Evolutionary conservation across 108 stramenopile genomes (phyloP).

Genomic region (Skeletonema tropicum): DNA sequence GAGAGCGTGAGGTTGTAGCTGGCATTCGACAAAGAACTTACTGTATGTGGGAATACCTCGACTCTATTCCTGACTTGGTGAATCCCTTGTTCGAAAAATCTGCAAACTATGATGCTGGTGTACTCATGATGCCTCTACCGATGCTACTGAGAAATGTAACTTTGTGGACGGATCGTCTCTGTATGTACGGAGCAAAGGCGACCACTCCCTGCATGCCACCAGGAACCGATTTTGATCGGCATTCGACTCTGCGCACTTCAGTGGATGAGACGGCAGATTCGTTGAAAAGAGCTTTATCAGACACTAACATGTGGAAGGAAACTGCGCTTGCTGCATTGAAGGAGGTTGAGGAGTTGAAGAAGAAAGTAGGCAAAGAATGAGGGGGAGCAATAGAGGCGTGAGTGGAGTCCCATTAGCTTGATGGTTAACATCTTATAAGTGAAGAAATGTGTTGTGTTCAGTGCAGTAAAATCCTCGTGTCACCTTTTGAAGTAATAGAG

Average conservation of each 20-base stretch:
- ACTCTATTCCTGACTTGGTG: slow-evolving; percentile 51
- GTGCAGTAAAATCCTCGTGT: background rate
- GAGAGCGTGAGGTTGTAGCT: slow-evolving; percentile 81
- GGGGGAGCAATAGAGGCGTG: background rate
- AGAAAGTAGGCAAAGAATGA: background rate
- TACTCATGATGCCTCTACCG: slow-evolving; percentile 81
- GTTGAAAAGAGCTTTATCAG: slow-evolving; percentile 30
- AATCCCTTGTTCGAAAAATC: slow-evolving; percentile 47
- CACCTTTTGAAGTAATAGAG: background rate
- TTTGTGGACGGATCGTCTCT: slow-evolving; percentile 79
- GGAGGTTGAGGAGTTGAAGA: slow-evolving; percentile 30
- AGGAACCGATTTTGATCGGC: slow-evolving; percentile 15
- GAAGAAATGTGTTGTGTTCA: background rate
- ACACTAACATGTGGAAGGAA: slow-evolving; percentile 40
- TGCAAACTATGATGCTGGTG: slow-evolving; percentile 44
- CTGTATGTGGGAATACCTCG: slow-evolving; percentile 87
- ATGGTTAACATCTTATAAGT: background rate
- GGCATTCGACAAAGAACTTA: slow-evolving; percentile 83
- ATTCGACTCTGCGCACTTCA: slow-evolving; percentile 27
- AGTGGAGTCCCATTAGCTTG: background rate
- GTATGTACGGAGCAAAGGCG: slow-evolving; percentile 70
- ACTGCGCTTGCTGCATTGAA: slow-evolving; percentile 41
- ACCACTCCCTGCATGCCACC: slow-evolving; percentile 53
- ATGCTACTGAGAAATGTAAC: slow-evolving; percentile 77
- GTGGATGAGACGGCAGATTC: slow-evolving; percentile 9